Evolutionary conservation across 2,329 filamentous ascomycete species (phyloP).

Genomic region (Akanthomyces lecanii): DNA sequence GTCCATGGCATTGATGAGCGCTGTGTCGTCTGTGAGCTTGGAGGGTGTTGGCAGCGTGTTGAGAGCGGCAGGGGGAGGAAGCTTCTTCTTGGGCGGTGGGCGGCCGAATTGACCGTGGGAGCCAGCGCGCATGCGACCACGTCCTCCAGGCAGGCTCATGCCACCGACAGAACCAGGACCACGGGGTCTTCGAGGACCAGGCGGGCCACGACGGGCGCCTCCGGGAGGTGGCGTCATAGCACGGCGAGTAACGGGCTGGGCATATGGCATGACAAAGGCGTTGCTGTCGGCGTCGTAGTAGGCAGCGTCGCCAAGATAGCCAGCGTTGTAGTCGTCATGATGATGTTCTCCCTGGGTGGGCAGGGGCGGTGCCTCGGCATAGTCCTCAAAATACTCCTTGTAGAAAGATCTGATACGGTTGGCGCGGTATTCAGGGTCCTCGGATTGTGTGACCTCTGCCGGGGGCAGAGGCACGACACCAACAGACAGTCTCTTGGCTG

Average conservation of each 20-base stretch:
- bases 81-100: slow-evolving; percentile 41
- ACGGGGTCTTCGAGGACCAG: slow-evolving; percentile 41
- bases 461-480: slow-evolving; percentile 83
- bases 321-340: slow-evolving; percentile 70
- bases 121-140: slow-evolving; percentile 55
- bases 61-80: slow-evolving; percentile 69
- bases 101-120: slow-evolving; percentile 37
- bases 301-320: slow-evolving; percentile 63
- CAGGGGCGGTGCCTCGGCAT: slow-evolving; percentile 45
- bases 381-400: slow-evolving; percentile 98
- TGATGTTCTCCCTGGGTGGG: slow-evolving; percentile 50
- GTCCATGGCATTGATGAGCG: slow-evolving; percentile 64
- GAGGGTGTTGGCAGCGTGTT: slow-evolving; percentile 78
- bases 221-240: slow-evolving; percentile 92
- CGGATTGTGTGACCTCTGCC: slow-evolving; percentile 70
- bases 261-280: slow-evolving; percentile 75
- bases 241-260: slow-evolving; percentile 78
- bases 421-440: slow-evolving; percentile 89
- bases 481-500: slow-evolving; percentile 59
- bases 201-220: slow-evolving; percentile 47
- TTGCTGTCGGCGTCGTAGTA: slow-evolving; percentile 65
- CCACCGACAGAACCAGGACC: slow-evolving; percentile 24
- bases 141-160: slow-evolving; percentile 24
- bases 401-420: slow-evolving; percentile 98
- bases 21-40: slow-evolving; percentile 75